phyloP scores from a whole-genome alignment of 148 eudicot genomes.

The Suaeda aralocaspica region DNA sequence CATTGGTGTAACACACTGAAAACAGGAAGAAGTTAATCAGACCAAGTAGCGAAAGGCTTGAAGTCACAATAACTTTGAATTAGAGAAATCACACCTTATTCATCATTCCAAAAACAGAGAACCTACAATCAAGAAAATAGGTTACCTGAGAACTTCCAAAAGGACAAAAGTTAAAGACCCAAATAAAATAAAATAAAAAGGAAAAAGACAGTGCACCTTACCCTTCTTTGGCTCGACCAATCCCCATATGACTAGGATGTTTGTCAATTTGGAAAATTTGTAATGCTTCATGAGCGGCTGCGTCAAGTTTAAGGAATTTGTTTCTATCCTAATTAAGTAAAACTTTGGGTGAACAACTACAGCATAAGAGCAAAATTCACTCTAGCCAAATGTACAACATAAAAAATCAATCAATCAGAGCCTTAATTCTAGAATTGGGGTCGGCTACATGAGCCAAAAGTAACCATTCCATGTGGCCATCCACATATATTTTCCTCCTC shows the following conservation, averaged over 20 bases:
- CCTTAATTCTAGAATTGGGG: too few species aligned
- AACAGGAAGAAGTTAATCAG: slow-evolving; percentile 24
- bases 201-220: slow-evolving; percentile 28
- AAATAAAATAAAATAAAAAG: slow-evolving; percentile 17
- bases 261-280: slow-evolving; percentile 95
- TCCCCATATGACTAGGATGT: slow-evolving; percentile 99
- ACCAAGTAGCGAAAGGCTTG: slow-evolving; percentile 15
- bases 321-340: slow-evolving; percentile 51
- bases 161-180: slow-evolving; percentile 17
- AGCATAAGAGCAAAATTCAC: neutral
- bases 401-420: neutral
- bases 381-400: slow-evolving; percentile 7
- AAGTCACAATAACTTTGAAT: slow-evolving; percentile 1
- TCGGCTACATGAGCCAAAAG: too few species aligned
- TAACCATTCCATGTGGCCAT: too few species aligned
- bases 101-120: slow-evolving; percentile 99
- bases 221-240: slow-evolving; percentile 99
- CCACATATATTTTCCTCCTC: too few species aligned
- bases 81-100: slow-evolving; percentile 57
- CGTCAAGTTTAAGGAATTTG: slow-evolving; percentile 90
- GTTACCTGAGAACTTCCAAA: slow-evolving; percentile 15
- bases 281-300: slow-evolving; percentile 85
- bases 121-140: slow-evolving; percentile 41
- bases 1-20: slow-evolving; percentile 92
- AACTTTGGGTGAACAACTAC: slow-evolving; percentile 20